phyloP scores from a whole-genome alignment of 805 yeast species.

The Osmozyma mogii region DNA sequence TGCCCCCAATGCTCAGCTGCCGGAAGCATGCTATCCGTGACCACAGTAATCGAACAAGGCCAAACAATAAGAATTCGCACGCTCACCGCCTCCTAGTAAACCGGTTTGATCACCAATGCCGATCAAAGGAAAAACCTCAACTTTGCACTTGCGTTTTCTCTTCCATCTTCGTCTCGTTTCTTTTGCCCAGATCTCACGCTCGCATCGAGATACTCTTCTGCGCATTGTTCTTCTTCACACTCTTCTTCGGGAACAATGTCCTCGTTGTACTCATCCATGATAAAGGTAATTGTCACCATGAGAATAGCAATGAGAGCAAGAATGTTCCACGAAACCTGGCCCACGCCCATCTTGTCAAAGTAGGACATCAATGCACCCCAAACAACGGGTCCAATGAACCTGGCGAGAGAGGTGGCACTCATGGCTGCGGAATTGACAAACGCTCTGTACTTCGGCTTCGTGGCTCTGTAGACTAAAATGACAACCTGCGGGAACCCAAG shows the following conservation, averaged over 20 bases:
- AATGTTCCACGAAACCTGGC: slow-evolving; percentile 25
- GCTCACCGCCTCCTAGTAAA: neutral
- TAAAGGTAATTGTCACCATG: slow-evolving; percentile 7
- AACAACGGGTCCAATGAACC: slow-evolving; percentile 48
- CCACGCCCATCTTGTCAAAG: slow-evolving; percentile 17
- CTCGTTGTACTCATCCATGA: slow-evolving; percentile 10
- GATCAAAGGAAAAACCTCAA: neutral
- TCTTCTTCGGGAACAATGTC: slow-evolving; percentile 5
- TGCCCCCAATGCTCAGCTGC: too few species aligned
- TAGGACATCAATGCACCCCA: slow-evolving; percentile 43
- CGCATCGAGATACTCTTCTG: too few species aligned
- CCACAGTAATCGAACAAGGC: too few species aligned
- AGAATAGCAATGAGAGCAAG: slow-evolving; percentile 17
- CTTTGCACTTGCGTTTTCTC: too few species aligned
- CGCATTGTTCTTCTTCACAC: neutral
- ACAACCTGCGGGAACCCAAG: slow-evolving; percentile 46
- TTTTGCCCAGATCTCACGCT: too few species aligned
- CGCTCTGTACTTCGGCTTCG: slow-evolving; percentile 48
- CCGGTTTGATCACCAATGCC: neutral
- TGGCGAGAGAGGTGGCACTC: slow-evolving; percentile 45
- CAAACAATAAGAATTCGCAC: neutral
- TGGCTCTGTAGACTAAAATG: slow-evolving; percentile 46
- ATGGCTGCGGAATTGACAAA: slow-evolving; percentile 52
- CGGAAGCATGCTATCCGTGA: too few species aligned
- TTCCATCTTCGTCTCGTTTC: too few species aligned